A percentile compares a stretch with the other conserved stretches of the same genome.
Evolutionary conservation across 2,329 filamentous ascomycete genomes (phyloP).

Genomic region (Aspergillus alliaceus): DNA sequence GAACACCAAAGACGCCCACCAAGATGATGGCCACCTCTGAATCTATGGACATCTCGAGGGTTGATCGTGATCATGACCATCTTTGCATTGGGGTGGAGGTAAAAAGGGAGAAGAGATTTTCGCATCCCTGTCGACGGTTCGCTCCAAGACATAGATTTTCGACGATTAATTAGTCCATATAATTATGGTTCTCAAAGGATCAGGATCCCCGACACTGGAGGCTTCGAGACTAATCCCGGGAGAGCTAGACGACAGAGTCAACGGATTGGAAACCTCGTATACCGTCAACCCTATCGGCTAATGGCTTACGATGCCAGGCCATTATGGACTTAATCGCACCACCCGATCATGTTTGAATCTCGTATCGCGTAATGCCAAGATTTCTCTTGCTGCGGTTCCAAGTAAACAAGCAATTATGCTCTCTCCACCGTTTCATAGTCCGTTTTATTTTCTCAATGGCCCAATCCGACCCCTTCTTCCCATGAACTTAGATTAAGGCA

Average conservation of each 20-base stretch:
- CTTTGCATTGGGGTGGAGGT: not conserved
- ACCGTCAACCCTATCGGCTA: not conserved
- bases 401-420: too few relatives aligned
- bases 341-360: too few relatives aligned
- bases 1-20: conserved; percentile 6
- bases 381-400: too few relatives aligned
- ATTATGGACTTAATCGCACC: not conserved
- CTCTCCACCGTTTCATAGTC: too few relatives aligned
- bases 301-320: not conserved
- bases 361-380: too few relatives aligned
- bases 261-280: not conserved
- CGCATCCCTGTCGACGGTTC: not conserved
- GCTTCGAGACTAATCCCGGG: not conserved
- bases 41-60: conserved; percentile 1
- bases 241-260: not conserved
- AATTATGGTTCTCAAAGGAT: not conserved
- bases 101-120: not conserved
- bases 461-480: too few relatives aligned
- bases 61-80: not conserved
- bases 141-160: not conserved
- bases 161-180: not conserved
- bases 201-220: not conserved
- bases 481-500: not conserved
- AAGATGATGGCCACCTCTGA: conserved; percentile 1
- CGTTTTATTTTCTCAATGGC: too few relatives aligned